A percentile compares a stretch with the other conserved stretches of the same genome.
phyloP scores from a whole-genome alignment of 805 yeast genomes.

The Kuraishia borneana region DNA sequence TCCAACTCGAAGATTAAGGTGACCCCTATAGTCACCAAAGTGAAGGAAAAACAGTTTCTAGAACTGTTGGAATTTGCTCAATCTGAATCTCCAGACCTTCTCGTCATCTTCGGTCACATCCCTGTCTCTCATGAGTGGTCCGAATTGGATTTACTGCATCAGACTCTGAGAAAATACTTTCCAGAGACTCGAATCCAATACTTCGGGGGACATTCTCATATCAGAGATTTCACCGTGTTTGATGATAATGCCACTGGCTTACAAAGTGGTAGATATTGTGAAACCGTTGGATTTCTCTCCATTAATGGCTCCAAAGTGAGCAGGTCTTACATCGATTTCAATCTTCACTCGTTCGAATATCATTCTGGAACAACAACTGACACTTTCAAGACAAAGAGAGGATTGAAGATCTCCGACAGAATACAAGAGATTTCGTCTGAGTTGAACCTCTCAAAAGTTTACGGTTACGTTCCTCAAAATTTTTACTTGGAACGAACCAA shows the following conservation, averaged over 20 bases:
- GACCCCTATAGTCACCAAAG: constrained; percentile 41
- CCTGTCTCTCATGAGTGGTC: constrained; percentile 52
- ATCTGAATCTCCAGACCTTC: constrained; percentile 39
- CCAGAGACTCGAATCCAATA: constrained; percentile 66
- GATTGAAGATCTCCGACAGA: constrained; percentile 32
- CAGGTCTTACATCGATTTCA: constrained; percentile 79
- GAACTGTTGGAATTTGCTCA: constrained; percentile 23
- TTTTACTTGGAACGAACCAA: constrained; percentile 64
- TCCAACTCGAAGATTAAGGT: constrained; percentile 54
- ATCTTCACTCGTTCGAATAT: constrained; percentile 51
- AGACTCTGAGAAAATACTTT: constrained; percentile 39
- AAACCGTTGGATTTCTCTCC: constrained; percentile 84
- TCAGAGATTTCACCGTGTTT: constrained; percentile 66
- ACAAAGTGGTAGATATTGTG: constrained; percentile 92
- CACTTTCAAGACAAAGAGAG: constrained; percentile 44
- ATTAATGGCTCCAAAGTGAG: constrained; percentile 28
- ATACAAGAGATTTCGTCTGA: constrained; percentile 31
- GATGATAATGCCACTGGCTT: constrained; percentile 64
- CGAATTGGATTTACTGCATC: constrained; percentile 38
- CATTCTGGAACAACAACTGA: constrained; percentile 33
- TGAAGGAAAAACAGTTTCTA: constrained; percentile 56
- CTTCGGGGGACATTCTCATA: constrained; percentile 92
- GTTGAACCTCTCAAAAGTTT: constrained; percentile 40
- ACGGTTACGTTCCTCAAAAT: constrained; percentile 57
- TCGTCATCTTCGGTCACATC: constrained; percentile 70